A percentile compares a stretch with the other conserved stretches of the same genome.
Evolutionary conservation across 108 stramenopile species (phyloP).

Genomic region (Discostella pseudostelligera): DNA sequence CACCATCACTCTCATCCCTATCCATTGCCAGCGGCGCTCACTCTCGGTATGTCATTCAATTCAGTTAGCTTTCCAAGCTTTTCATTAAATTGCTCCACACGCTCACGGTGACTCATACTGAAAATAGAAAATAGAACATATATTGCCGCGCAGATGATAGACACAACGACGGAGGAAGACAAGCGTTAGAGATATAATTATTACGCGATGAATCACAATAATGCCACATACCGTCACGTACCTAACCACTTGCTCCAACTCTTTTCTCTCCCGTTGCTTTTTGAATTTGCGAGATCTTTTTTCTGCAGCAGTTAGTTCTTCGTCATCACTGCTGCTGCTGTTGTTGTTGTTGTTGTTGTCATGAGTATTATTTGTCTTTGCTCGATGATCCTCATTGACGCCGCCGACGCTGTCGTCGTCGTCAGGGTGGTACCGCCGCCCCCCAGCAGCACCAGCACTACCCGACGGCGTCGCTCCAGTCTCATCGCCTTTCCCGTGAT

Average conservation of each 20-base stretch:
- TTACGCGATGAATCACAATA: no score
- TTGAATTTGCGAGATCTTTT: conserved; percentile 49
- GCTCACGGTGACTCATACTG: conserved; percentile 34
- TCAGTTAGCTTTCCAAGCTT: conserved; percentile 74
- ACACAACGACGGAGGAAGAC: no score
- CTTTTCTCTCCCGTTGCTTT: conserved; percentile 56
- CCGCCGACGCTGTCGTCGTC: background rate
- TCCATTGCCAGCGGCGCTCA: conserved; percentile 79
- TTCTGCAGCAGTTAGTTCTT: conserved; percentile 78
- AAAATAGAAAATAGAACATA: background rate
- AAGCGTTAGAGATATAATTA: no score
- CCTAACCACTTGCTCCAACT: conserved; percentile 57
- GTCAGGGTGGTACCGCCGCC: background rate
- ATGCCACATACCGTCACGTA: background rate
- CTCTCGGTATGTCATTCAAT: conserved; percentile 84
- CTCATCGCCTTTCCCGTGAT: conserved; percentile 1
- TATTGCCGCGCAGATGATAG: no score
- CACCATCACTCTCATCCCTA: no score
- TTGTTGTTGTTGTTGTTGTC: background rate
- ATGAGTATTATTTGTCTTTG: background rate
- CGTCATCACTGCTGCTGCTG: conserved; percentile 41
- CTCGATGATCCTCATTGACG: conserved; percentile 6
- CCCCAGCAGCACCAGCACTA: background rate
- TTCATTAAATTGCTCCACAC: conserved; percentile 82
- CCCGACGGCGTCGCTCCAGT: conserved; percentile 4